A percentile compares a stretch with the other conserved stretches of the same genome.
phyloP scores from a whole-genome alignment of 2,329 filamentous ascomycete genomes.

The Cordyceps cicadae region DNA sequence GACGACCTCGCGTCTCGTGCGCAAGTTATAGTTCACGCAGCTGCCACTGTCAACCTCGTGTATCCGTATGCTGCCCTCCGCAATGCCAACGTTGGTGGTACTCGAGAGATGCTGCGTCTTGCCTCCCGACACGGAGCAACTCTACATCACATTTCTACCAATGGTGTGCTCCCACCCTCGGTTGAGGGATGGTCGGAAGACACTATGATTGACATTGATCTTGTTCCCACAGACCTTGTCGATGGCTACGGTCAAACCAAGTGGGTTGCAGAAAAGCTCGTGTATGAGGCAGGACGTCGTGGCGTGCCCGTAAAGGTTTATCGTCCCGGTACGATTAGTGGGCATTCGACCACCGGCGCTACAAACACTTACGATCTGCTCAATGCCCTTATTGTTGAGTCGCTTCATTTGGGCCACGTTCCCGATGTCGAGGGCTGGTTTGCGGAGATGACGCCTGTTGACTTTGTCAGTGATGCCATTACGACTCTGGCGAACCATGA shows the following conservation, averaged over 20 bases:
- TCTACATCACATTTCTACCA: conserved; percentile 71
- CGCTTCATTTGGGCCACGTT: conserved; percentile 60
- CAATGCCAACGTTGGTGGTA: conserved; percentile 71
- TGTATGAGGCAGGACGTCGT: conserved; percentile 58
- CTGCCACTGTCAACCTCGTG: conserved; percentile 70
- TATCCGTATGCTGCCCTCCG: conserved; percentile 73
- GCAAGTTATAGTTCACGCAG: conserved; percentile 69
- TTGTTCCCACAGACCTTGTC: conserved; percentile 58
- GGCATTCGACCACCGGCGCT: conserved; percentile 65
- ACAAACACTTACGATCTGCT: conserved; percentile 73
- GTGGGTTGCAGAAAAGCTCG: conserved; percentile 71
- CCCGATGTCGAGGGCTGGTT: conserved; percentile 68
- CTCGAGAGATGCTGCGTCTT: conserved; percentile 63
- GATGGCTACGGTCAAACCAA: conserved; percentile 76
- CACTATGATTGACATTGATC: conserved; percentile 55
- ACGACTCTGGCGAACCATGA: conserved; percentile 59
- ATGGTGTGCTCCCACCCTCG: conserved; percentile 67
- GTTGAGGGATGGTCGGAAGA: conserved; percentile 64
- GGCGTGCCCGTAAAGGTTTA: conserved; percentile 65
- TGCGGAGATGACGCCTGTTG: conserved; percentile 76
- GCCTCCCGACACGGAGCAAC: conserved; percentile 60
- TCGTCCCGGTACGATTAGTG: conserved; percentile 69
- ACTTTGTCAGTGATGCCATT: conserved; percentile 70
- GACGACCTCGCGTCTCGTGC: conserved; percentile 55
- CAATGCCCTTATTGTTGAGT: conserved; percentile 69